phyloP scores from a whole-genome alignment of 441 rosid genomes.

The Croton laevigatus region DNA sequence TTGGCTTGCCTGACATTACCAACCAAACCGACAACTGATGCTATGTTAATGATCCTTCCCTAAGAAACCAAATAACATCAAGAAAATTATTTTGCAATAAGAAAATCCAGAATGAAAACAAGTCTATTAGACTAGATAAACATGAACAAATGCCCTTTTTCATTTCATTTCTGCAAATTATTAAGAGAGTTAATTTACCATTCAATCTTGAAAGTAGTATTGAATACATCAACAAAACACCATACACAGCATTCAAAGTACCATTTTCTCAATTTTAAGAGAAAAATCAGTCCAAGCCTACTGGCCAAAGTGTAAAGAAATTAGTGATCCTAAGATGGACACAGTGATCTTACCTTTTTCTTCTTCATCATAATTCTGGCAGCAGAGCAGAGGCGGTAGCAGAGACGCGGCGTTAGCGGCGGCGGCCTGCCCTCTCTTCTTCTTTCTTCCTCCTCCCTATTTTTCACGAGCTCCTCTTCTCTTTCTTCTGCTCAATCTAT shows the following conservation, averaged over 20 bases:
- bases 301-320: neutral
- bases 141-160: too few relatives aligned
- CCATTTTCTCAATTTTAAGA: neutral
- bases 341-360: conserved; percentile 54
- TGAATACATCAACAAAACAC: neutral
- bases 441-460: too few relatives aligned
- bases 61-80: conserved; percentile 26
- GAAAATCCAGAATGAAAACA: neutral
- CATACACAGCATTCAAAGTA: too few relatives aligned
- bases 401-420: too few relatives aligned
- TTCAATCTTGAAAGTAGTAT: neutral
- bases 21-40: conserved; percentile 89
- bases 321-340: conserved; percentile 5
- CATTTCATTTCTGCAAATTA: conserved; percentile 2
- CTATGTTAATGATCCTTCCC: conserved; percentile 85
- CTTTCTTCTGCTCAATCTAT: too few relatives aligned
- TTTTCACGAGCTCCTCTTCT: too few relatives aligned
- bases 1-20: conserved; percentile 95
- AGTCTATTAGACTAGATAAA: neutral
- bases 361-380: conserved; percentile 94
- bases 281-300: neutral
- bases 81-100: neutral
- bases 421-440: too few relatives aligned
- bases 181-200: neutral
- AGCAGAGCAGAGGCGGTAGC: too few relatives aligned